phyloP scores from a whole-genome alignment of 192 early-diverging fungal genomes.

The Backusella morwellensis region DNA sequence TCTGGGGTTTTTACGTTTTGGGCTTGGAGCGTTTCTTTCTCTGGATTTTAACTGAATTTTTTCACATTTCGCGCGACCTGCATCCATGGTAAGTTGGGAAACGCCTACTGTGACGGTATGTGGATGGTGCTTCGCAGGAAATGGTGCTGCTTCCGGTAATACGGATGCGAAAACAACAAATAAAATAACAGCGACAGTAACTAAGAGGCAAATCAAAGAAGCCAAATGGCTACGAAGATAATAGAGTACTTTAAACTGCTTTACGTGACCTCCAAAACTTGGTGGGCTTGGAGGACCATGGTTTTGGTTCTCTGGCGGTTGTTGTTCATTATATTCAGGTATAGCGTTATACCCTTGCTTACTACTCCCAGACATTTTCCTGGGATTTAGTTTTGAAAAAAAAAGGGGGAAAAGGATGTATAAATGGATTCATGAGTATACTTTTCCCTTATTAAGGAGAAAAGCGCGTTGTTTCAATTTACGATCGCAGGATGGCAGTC shows the following conservation, averaged over 20 bases:
- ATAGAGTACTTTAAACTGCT: not conserved
- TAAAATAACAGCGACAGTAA: not conserved
- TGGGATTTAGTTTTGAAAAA: not conserved
- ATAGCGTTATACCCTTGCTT: not conserved
- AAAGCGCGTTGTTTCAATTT: not conserved
- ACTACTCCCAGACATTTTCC: not conserved
- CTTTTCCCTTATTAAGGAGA: not conserved
- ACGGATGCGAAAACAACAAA: not conserved
- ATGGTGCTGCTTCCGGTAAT: not conserved
- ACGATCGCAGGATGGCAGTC: not conserved
- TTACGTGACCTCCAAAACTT: not conserved
- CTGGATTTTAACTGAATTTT: not conserved
- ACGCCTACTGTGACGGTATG: not conserved
- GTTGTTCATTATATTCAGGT: constrained; percentile 1
- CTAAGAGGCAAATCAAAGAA: not conserved
- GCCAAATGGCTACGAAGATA: not conserved
- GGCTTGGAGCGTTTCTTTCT: not conserved
- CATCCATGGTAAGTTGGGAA: not conserved
- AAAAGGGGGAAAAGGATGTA: not conserved
- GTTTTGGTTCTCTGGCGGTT: not conserved
- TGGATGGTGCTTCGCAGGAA: not conserved
- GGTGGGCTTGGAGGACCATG: not conserved
- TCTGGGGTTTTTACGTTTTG: constrained; percentile 14
- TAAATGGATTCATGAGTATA: not conserved
- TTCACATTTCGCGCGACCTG: constrained; percentile 1